phyloP scores from a whole-genome alignment of 179 eudicot genomes.

The Gypsophila paniculata region DNA sequence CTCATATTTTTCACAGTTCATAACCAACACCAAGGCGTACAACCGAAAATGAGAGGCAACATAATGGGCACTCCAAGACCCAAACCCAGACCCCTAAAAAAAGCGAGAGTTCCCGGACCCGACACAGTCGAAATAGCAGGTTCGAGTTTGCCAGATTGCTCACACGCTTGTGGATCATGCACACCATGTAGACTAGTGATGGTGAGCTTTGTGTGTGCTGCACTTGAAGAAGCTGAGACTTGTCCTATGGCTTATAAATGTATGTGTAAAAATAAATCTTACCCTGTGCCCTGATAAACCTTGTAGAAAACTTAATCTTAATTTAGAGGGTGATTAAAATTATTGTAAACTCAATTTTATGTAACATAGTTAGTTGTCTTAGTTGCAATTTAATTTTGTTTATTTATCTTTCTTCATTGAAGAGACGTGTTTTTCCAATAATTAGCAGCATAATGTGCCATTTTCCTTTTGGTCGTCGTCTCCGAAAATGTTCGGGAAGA shows the following conservation, averaged over 20 bases:
- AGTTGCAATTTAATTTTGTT: too few relatives aligned
- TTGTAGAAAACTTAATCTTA: too few relatives aligned
- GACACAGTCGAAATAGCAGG: slow-evolving; percentile 54
- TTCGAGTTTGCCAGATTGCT: slow-evolving; percentile 67
- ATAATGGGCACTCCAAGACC: slow-evolving; percentile 14
- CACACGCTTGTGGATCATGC: slow-evolving; percentile 77
- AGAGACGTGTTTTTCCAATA: background rate
- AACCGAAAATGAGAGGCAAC: slow-evolving; percentile 29
- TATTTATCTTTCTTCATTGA: background rate
- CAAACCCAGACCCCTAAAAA: background rate
- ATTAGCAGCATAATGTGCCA: too few relatives aligned
- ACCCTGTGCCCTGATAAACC: slow-evolving; percentile 53
- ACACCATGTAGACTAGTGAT: slow-evolving; percentile 66
- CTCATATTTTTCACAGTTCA: slow-evolving; percentile 15
- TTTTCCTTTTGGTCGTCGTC: background rate
- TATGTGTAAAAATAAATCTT: slow-evolving; percentile 79
- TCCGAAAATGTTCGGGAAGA: background rate
- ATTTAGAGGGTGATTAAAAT: background rate
- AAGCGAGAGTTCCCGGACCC: slow-evolving; percentile 31
- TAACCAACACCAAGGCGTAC: slow-evolving; percentile 10
- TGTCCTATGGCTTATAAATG: slow-evolving; percentile 85
- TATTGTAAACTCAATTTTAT: background rate
- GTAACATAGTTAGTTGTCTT: background rate
- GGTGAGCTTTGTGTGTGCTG: slow-evolving; percentile 73
- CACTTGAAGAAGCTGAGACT: slow-evolving; percentile 70